These are phyloP conservation scores for Glonium stellatum DNA, from an alignment of 495 filamentous ascomycete genomes.

Conservation along the genomic window DNA sequence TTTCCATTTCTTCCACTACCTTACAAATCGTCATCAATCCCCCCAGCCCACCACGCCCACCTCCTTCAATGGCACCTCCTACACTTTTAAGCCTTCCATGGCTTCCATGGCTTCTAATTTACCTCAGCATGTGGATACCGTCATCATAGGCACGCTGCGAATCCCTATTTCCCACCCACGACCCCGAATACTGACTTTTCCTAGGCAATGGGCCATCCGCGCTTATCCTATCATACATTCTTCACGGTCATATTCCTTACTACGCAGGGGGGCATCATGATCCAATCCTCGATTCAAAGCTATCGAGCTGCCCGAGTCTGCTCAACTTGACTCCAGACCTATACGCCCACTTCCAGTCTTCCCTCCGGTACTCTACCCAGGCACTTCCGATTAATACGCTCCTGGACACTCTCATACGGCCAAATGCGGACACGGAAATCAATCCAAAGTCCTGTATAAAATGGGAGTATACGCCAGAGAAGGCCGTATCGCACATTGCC, in stretches of 20 bases:
- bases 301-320: slow-evolving; percentile 41
- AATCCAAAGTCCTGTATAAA: slow-evolving; percentile 47
- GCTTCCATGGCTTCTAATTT: slow-evolving; percentile 28
- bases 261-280: slow-evolving; percentile 58
- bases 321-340: slow-evolving; percentile 44
- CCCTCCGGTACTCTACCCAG: slow-evolving; percentile 59
- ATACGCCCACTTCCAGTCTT: slow-evolving; percentile 53
- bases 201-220: slow-evolving; percentile 59
- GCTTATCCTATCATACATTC: slow-evolving; percentile 60
- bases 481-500: slow-evolving; percentile 51
- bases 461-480: slow-evolving; percentile 49
- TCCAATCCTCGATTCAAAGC: slow-evolving; percentile 51
- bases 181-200: not conserved
- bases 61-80: slow-evolving; percentile 21
- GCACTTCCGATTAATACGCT: slow-evolving; percentile 59
- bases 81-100: slow-evolving; percentile 25
- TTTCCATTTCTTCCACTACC: not conserved
- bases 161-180: not conserved
- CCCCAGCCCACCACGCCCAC: not conserved
- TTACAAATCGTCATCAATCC: slow-evolving; percentile 8
- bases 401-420: slow-evolving; percentile 58
- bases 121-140: slow-evolving; percentile 33
- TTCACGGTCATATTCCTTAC: slow-evolving; percentile 58
- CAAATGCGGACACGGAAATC: slow-evolving; percentile 55
- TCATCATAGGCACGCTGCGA: slow-evolving; percentile 34